Conservation (phyloP, 352 stramenopile species). For the Globisporangium paddicum region DNA sequence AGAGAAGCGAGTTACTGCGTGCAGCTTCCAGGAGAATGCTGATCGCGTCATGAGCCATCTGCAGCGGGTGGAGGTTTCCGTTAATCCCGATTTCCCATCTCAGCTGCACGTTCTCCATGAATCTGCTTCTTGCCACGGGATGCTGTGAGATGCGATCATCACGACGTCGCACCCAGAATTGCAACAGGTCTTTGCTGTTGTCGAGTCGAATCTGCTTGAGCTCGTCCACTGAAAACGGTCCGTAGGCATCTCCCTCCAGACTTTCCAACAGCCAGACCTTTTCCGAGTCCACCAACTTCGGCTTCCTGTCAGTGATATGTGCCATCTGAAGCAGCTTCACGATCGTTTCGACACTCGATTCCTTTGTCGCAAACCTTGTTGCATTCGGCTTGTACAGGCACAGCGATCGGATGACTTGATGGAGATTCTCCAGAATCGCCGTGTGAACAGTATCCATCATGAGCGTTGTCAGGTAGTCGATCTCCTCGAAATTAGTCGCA, state of each 20-base stretch:
- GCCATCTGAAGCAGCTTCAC: slow-evolving; percentile 64
- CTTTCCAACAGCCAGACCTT: slow-evolving; percentile 52
- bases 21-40: slow-evolving; percentile 56
- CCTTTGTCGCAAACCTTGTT: slow-evolving; percentile 37
- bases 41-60: slow-evolving; percentile 67
- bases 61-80: slow-evolving; percentile 36
- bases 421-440: slow-evolving; percentile 44
- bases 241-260: slow-evolving; percentile 20
- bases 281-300: slow-evolving; percentile 17
- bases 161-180: slow-evolving; percentile 26
- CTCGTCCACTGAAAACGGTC: slow-evolving; percentile 40
- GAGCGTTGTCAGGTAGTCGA: slow-evolving; percentile 58
- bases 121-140: slow-evolving; percentile 17
- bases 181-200: slow-evolving; percentile 19
- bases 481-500: slow-evolving; percentile 57
- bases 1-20: slow-evolving; percentile 54
- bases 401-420: slow-evolving; percentile 56
- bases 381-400: slow-evolving; percentile 47
- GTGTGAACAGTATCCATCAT: slow-evolving; percentile 61
- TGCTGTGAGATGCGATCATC: slow-evolving; percentile 34
- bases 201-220: slow-evolving; percentile 38
- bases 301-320: slow-evolving; percentile 35
- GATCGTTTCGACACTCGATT: slow-evolving; percentile 37
- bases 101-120: slow-evolving; percentile 71
- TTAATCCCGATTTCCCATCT: slow-evolving; percentile 74